Conservation (phyloP, 768 basidiomycete genomes). For the Coprinopsis cinerea region DNA sequence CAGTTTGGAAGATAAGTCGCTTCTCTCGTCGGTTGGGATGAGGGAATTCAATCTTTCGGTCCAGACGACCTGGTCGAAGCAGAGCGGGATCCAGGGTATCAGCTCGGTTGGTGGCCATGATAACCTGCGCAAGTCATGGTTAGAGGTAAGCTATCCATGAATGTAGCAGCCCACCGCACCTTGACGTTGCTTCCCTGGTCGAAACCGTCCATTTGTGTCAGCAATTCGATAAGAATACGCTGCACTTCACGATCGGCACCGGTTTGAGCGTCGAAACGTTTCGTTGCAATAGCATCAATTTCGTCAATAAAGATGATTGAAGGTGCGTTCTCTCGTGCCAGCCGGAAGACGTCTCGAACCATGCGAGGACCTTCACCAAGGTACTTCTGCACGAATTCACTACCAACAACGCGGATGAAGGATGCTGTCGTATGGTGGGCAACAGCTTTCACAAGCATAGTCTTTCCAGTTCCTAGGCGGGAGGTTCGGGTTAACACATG, state of each 20-base stretch:
- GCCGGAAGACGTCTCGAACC: slow-evolving; percentile 98
- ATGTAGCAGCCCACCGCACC: slow-evolving; percentile 37
- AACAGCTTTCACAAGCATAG: slow-evolving; percentile 99
- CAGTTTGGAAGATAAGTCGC: slow-evolving; percentile 96
- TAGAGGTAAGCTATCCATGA: slow-evolving; percentile 1
- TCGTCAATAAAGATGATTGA: slow-evolving; percentile 99
- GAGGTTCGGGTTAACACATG: neutral
- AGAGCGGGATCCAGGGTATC: slow-evolving; percentile 98
- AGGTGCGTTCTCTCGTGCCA: slow-evolving; percentile 94
- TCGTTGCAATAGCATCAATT: slow-evolving; percentile 97
- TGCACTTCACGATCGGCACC: slow-evolving; percentile 99
- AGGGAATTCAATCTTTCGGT: slow-evolving; percentile 99
- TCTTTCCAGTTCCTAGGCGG: slow-evolving; percentile 85
- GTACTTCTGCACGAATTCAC: slow-evolving; percentile 99
- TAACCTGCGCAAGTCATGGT: slow-evolving; percentile 55
- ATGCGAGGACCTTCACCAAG: slow-evolving; percentile 98
- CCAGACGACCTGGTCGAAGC: slow-evolving; percentile 93
- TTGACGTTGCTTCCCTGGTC: slow-evolving; percentile 99
- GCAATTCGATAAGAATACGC: slow-evolving; percentile 90
- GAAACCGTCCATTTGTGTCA: slow-evolving; percentile 99
- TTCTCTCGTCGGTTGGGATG: slow-evolving; percentile 91
- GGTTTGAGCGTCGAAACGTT: slow-evolving; percentile 98
- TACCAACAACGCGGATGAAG: slow-evolving; percentile 97
- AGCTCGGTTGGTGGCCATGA: slow-evolving; percentile 99
- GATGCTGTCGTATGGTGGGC: slow-evolving; percentile 95